A percentile compares a stretch with the other conserved stretches of the same genome.
Conservation (phyloP, 2,329 filamentous ascomycete genomes). For the Colletotrichum somersetense region DNA sequence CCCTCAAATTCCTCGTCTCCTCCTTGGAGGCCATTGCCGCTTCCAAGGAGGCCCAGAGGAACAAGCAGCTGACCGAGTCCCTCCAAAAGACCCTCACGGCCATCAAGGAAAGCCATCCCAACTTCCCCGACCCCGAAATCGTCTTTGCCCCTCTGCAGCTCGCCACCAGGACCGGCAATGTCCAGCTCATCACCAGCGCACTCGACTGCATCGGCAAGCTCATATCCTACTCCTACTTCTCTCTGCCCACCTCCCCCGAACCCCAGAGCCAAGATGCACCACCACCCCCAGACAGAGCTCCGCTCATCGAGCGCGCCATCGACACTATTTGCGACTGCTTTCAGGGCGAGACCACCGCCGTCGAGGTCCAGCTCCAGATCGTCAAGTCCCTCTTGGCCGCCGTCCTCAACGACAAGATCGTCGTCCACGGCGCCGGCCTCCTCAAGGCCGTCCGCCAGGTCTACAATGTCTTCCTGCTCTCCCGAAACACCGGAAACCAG, state of each 20-base stretch:
- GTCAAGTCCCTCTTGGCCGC: conserved; percentile 96
- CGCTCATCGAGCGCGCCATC: conserved; percentile 95
- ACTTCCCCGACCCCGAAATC: conserved; percentile 88
- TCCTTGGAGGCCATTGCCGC: conserved; percentile 92
- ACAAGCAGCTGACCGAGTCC: conserved; percentile 85
- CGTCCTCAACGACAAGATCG: conserved; percentile 97
- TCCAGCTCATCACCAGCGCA: conserved; percentile 87
- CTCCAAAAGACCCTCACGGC: conserved; percentile 85
- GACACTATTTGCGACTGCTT: conserved; percentile 99
- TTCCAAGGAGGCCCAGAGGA: conserved; percentile 91
- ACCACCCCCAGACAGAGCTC: conserved; percentile 69
- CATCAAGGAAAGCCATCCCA: conserved; percentile 85
- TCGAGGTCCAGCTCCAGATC: conserved; percentile 96
- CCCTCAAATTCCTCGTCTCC: conserved; percentile 94
- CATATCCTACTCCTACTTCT: conserved; percentile 99
- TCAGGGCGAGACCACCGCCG: conserved; percentile 92
- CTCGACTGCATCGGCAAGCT: conserved; percentile 99
- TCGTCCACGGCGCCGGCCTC: conserved; percentile 95
- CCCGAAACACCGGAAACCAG: conserved; percentile 93
- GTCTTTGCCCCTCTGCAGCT: conserved; percentile 92
- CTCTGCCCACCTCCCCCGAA: conserved; percentile 69
- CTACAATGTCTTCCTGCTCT: conserved; percentile 98
- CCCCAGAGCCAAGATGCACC: conserved; percentile 41
- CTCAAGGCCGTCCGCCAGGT: conserved; percentile 97
- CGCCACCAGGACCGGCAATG: conserved; percentile 87